A percentile compares a stretch with the other conserved stretches of the same genome.
These are phyloP conservation scores for Kokia cookei DNA, from an alignment of 441 rosid genomes.

Conservation along the genomic window DNA sequence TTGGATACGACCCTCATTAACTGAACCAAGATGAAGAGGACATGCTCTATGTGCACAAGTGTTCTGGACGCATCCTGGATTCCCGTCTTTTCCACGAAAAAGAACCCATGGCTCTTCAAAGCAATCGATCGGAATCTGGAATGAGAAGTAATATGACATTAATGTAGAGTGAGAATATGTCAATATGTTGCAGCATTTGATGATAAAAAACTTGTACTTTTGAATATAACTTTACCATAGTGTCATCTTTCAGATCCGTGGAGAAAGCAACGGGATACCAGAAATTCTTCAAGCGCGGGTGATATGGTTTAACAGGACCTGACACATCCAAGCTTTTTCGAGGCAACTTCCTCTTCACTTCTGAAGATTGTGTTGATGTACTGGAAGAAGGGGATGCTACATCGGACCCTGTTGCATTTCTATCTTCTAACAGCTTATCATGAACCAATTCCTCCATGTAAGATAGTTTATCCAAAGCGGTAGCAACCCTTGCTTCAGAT, in stretches of 20 bases:
- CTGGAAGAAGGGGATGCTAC: constrained; percentile 43
- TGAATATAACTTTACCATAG: constrained; percentile 59
- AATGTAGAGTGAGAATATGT: not conserved
- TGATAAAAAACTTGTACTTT: not conserved
- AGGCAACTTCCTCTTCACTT: constrained; percentile 35
- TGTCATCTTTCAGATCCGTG: constrained; percentile 72
- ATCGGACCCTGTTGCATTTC: constrained; percentile 33
- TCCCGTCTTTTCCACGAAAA: constrained; percentile 87
- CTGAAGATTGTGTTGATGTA: constrained; percentile 33
- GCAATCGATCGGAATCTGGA: constrained; percentile 87
- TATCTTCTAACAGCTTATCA: constrained; percentile 72
- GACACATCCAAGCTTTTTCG: constrained; percentile 73
- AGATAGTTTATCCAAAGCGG: constrained; percentile 90
- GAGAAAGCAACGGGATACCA: constrained; percentile 96
- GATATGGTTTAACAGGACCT: constrained; percentile 82
- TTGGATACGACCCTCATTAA: constrained; percentile 84
- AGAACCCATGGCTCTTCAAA: constrained; percentile 95
- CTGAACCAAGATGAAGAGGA: constrained; percentile 93
- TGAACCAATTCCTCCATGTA: constrained; percentile 86
- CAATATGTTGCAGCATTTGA: not conserved
- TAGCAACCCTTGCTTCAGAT: constrained; percentile 86
- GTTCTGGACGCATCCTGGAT: constrained; percentile 86
- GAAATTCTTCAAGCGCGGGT: constrained; percentile 69
- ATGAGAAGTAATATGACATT: not conserved
- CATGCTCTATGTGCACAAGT: constrained; percentile 98